These are phyloP conservation scores for Lolium rigidum DNA, from an alignment of 176 grass and related monocot genomes.

Conservation along the genomic window DNA sequence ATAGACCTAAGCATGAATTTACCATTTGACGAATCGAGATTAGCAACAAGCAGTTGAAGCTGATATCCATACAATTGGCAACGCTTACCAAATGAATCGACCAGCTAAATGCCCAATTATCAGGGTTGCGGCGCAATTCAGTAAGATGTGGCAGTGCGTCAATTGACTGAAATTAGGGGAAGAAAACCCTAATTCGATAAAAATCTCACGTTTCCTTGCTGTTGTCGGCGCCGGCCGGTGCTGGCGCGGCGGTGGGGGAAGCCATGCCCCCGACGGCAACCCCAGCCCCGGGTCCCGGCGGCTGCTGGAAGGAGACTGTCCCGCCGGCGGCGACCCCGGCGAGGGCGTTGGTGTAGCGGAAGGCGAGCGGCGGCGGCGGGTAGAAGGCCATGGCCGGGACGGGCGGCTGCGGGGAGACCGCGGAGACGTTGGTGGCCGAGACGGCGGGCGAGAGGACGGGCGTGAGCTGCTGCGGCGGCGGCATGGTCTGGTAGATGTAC, in stretches of 20 bases:
- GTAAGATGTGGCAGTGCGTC: background rate
- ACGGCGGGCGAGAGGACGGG: slow-evolving; percentile 42
- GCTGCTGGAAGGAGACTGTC: slow-evolving; percentile 65
- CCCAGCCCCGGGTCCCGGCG: slow-evolving; percentile 3
- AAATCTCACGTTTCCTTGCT: slow-evolving; percentile 65
- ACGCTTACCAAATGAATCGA: slow-evolving; percentile 7
- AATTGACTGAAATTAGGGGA: background rate
- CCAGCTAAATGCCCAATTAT: background rate
- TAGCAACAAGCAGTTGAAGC: background rate
- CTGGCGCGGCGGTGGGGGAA: slow-evolving; percentile 38
- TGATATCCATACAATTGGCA: background rate
- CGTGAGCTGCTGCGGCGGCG: slow-evolving; percentile 30
- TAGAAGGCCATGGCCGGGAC: slow-evolving; percentile 82
- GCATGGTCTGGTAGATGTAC: slow-evolving; percentile 64
- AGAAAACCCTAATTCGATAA: slow-evolving; percentile 42
- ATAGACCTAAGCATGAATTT: background rate
- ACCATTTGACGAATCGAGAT: background rate
- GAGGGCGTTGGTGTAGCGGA: slow-evolving; percentile 58
- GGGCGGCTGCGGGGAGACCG: slow-evolving; percentile 35
- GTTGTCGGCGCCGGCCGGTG: slow-evolving; percentile 43
- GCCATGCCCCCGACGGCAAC: slow-evolving; percentile 39
- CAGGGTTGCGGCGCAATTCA: slow-evolving; percentile 26
- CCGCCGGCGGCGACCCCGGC: slow-evolving; percentile 46
- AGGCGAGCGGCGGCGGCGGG: slow-evolving; percentile 76
- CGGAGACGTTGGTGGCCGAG: slow-evolving; percentile 3